Evolutionary conservation across 495 filamentous ascomycete species (phyloP), one percentile per base, ranked within the genome.

Genomic region (Penicillium cataractarum): DNA sequence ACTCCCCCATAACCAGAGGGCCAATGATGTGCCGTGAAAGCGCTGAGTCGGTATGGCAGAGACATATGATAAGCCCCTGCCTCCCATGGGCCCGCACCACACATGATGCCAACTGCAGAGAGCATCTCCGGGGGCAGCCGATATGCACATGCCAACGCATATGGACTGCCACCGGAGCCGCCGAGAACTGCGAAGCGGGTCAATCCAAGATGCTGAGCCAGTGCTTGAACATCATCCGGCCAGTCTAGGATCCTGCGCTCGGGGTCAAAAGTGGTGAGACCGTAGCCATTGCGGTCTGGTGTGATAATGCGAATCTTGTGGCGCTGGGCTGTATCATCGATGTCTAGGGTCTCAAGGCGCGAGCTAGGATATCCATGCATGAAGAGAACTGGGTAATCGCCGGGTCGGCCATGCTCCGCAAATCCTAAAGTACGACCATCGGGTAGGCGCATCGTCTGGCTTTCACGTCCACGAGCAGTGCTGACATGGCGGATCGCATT

Each of bases 291-390:
- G 1, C 79, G 72, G 24, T 82, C 78, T 3, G 72, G 67, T 4
- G 65, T 68, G 50, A 83, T 72, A 44, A 84, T 40, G 57, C 77
- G 75, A 21, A 80, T 56, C 4, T 60, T 56, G n/a, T 65, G 72
- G 4, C 57, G 67, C 12, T 57, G 57, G 7, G 74, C 74, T 9
- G 60, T 42, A 15, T 67, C 52, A 58, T 77, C 65, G 13, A 72
- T 52, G 15, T 29, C 64, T 8, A 58, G 56, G n/a, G 63, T 78
- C 65, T 83, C 80, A 12, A 78, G 68, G 31, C 77, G 80, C 1
- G 75, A 81, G 7, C 66, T 67, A 1, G 80, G 79, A 42, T 68
- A 75, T 24, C 82, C 78, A 64, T 84, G 81, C 57, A 82, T 74
- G 67, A 69, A 83, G 51, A 84, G 55, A 0, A 75, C 55, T 4